Conservation (phyloP, 2,329 filamentous ascomycete genomes). For the Stachybotrys chartarum region DNA sequence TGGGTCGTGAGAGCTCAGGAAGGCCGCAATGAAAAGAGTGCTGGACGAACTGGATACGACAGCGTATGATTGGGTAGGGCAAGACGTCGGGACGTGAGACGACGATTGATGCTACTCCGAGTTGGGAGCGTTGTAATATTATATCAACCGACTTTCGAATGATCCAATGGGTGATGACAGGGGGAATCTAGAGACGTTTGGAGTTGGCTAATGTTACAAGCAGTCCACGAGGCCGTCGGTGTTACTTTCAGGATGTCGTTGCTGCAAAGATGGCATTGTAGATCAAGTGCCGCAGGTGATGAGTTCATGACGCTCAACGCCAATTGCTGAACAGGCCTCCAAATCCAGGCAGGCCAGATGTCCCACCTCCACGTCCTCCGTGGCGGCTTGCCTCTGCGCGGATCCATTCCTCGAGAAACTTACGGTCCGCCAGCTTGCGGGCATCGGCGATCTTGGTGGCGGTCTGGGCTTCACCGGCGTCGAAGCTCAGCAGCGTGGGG, state of each 20-base stretch:
- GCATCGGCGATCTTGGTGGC: conserved; percentile 43
- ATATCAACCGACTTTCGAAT: not conserved
- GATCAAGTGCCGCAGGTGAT: too few species aligned
- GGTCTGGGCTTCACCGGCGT: conserved; percentile 44
- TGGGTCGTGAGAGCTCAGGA: not conserved
- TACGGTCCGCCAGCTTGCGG: conserved; percentile 37
- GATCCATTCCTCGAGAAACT: conserved; percentile 48
- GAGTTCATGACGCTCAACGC: not conserved
- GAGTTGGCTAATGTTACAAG: not conserved
- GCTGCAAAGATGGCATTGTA: not conserved
- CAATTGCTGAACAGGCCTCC: conserved; percentile 34
- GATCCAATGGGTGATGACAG: not conserved
- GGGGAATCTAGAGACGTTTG: conserved; percentile 1
- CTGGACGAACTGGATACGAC: too few species aligned
- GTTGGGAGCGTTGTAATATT: not conserved
- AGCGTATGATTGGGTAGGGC: too few species aligned
- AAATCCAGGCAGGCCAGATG: conserved; percentile 22
- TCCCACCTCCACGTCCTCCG: conserved; percentile 34
- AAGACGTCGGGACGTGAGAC: not conserved
- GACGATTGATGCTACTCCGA: not conserved
- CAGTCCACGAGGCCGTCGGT: not conserved
- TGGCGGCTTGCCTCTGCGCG: conserved; percentile 39
- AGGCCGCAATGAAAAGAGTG: not conserved
- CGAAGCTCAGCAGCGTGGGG: conserved; percentile 52
- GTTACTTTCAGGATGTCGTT: not conserved